Evolutionary conservation across 1,284 basidiomycete genomes (phyloP).

Genomic region (Cryptococcus amylolentus): DNA sequence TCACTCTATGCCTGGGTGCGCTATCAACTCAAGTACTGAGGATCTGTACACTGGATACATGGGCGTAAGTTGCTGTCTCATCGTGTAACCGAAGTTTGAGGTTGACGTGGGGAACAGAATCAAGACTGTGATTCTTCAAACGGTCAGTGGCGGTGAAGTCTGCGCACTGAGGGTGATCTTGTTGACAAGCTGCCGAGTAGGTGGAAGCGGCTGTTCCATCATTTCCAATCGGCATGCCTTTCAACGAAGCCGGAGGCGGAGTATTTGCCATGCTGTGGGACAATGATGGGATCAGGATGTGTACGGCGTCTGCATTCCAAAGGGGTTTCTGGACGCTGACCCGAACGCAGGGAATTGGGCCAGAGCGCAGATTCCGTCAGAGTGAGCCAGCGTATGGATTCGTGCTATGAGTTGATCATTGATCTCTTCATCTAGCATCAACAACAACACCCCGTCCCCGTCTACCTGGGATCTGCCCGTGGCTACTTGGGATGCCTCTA

Average conservation of each 20-base stretch:
- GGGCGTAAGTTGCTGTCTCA: constrained; percentile 12
- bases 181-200: constrained; percentile 16
- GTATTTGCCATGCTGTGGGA: constrained; percentile 73
- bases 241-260: constrained; percentile 67
- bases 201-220: constrained; percentile 68
- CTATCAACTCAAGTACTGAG: constrained; percentile 20
- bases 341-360: constrained; percentile 59
- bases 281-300: constrained; percentile 64
- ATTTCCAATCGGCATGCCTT: constrained; percentile 62
- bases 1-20: constrained; percentile 42
- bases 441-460: no score
- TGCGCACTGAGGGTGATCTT: neutral
- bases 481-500: constrained; percentile 61
- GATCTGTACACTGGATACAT: constrained; percentile 31
- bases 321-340: neutral
- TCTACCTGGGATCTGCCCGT: constrained; percentile 57
- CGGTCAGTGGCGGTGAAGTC: constrained; percentile 30
- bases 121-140: constrained; percentile 35
- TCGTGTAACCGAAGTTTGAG: neutral
- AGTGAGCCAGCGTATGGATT: constrained; percentile 43
- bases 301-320: constrained; percentile 41
- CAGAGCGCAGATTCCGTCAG: constrained; percentile 62
- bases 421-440: neutral
- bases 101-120: constrained; percentile 15
- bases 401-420: neutral